Base-by-base conservation (phyloP, 2,329 filamentous ascomycete genomes). In the Talaromyces rugulosus region DNA sequence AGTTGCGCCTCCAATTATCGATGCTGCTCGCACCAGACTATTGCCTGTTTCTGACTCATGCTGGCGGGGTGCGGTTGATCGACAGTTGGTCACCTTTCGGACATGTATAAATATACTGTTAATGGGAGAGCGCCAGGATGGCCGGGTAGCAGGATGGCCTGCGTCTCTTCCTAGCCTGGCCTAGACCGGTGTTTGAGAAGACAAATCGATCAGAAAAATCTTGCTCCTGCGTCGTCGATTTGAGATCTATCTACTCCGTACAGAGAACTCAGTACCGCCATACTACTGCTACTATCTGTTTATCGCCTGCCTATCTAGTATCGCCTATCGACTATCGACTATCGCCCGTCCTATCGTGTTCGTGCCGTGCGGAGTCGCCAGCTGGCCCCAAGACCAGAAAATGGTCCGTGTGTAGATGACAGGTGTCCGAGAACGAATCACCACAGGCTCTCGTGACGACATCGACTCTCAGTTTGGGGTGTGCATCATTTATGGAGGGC, bases 401-500 rank as follows among this genome's bases (percentile, higher is more conserved):
- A 53, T 31, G 50, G 50, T 31, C 50, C 50, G 50, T 53, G 50
- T 59, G 61, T 52, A 47, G 44, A 55, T 59, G 61, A 56, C 61
- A 47, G 51, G 50, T 59, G 57, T 62, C 31, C 57, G 27, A 56
- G 31, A 9, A 53, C 16, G 30, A 53, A 30, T 53, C 12, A 31
- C 16, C 27, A 9, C 16, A 27, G 7, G 7, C 23, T n/a, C 50
- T n/a, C 28, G 50, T 53, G 50, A 47, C 23, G 18, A 47, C 44
- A 47, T 47, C 44, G n/a, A 47, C 18, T 47, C 16, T 2, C 18
- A 27, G 6, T 36, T 6, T 34, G 12, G 34, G 3, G 16, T 40
- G 16, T 14, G 8, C n/a, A 6, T 40, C 12, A n/a, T n/a, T 40
- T 36, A n/a, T 40, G 12, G 36, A 40, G 36, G 16, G 5, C 5